Base-by-base conservation (phyloP, 2,329 filamentous ascomycete species). In the Epichloe sylvatica region DNA sequence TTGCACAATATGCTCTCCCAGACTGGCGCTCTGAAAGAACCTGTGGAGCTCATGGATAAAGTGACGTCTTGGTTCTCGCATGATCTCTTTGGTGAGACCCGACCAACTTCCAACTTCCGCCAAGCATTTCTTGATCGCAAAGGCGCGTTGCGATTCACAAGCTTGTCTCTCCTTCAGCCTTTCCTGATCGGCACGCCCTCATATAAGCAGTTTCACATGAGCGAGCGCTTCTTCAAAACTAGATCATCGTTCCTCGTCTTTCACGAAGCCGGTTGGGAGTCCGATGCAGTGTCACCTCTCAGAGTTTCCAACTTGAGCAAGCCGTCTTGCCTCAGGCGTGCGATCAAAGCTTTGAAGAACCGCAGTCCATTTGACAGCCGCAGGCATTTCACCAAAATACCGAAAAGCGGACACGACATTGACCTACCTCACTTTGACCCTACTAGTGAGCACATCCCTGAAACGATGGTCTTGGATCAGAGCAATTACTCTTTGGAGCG, bases 1-100 rank as follows among this genome's bases (percentile, higher is more conserved):
- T 57, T 75, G 5, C 66, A 75, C 59, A 72, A 74, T 56, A 70
- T 73, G 66, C 63, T 75, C 2, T 62, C 71, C 0, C 55, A 69
- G 43, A 68, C 63, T 43, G 65, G 65, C 0, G 66, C 68, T 38
- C 60, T 75, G n/a, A 51, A 46, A 2, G 25, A 60, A 30, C 57
- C 59, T 1, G 47, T 70, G 1, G 61, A 57, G 1, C 38, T 73
- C 4, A 71, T 60, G 43, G 52, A 38, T 2, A 54, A 46, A 4
- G 48, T 48, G 46, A 30, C 21, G 2, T 8, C 9, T 13, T 37
- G 11, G 46, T 48, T 48, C 34, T 12, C n/a, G 46, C 7, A 0
- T 4, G 46, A 48, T 13, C 12, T 48, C 33, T 48, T 42, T 38
- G 45, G 45, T 11, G 45, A 41, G 17, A 19, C n/a, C 4, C 25